Percentiles rank a stretch among this genome's conserved stretches.
Conservation (phyloP, 768 basidiomycete genomes). For the Psilocybe cubensis region DNA sequence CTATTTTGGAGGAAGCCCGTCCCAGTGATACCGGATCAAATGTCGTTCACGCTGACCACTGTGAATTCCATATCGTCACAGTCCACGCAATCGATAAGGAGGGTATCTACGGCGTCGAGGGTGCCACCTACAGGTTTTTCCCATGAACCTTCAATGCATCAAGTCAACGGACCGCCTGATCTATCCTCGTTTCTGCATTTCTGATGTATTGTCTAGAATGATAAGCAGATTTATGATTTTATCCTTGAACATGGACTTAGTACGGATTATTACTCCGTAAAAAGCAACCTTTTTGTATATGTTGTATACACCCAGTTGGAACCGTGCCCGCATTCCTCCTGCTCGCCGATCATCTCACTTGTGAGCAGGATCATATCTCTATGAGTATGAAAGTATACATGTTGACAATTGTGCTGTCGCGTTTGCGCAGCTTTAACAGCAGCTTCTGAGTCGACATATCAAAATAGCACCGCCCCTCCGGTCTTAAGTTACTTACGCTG, state of each 20-base stretch:
- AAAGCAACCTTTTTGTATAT: background rate
- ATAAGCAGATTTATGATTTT: too few species aligned
- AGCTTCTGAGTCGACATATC: background rate
- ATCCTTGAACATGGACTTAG: too few species aligned
- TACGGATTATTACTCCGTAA: too few species aligned
- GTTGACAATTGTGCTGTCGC: background rate
- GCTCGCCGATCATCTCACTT: background rate
- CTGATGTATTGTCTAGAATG: background rate
- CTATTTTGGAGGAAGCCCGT: conserved; percentile 12
- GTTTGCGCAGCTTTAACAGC: background rate
- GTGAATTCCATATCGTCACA: conserved; percentile 13
- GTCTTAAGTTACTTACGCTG: background rate
- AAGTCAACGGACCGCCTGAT: background rate
- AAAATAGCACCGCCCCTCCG: background rate
- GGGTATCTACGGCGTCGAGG: background rate
- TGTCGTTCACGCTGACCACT: conserved; percentile 15
- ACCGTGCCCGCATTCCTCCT: background rate
- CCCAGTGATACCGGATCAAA: conserved; percentile 2
- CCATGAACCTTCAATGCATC: background rate
- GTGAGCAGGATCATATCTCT: background rate
- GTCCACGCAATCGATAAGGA: conserved; percentile 1
- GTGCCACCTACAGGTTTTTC: too few species aligned
- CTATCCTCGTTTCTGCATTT: conserved; percentile 17
- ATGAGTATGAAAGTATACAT: background rate
- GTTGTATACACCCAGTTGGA: background rate